phyloP scores from a whole-genome alignment of 1,284 basidiomycete genomes.

The Chalciporus sp. region DNA sequence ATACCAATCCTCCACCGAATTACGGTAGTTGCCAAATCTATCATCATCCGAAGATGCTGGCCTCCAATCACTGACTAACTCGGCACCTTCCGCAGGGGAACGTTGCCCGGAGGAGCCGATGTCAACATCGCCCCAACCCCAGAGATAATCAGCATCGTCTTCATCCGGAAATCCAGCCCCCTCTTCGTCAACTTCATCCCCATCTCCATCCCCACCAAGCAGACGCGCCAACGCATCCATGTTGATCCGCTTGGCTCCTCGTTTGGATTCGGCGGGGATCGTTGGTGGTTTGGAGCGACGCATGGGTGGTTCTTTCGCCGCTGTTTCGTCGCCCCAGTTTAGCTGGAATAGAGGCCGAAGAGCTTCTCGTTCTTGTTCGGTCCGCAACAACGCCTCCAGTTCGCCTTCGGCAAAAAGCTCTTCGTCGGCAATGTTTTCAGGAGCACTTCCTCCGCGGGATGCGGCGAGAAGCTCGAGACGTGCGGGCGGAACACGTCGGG shows the following conservation, averaged over 20 bases:
- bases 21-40: slow-evolving; percentile 15
- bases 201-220: slow-evolving; percentile 22
- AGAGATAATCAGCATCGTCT: slow-evolving; percentile 7
- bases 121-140: slow-evolving; percentile 3
- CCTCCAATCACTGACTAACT: slow-evolving; percentile 42
- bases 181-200: slow-evolving; percentile 9
- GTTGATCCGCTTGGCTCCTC: slow-evolving; percentile 35
- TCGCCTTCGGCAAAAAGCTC: slow-evolving; percentile 48
- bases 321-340: slow-evolving; percentile 34
- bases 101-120: not conserved
- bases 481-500: slow-evolving; percentile 42
- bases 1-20: slow-evolving; percentile 26
- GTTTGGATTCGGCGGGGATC: slow-evolving; percentile 23
- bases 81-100: slow-evolving; percentile 22
- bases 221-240: slow-evolving; percentile 41
- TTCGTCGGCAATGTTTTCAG: slow-evolving; percentile 40
- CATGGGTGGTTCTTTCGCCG: not conserved
- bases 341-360: slow-evolving; percentile 36
- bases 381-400: slow-evolving; percentile 43
- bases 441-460: slow-evolving; percentile 49
- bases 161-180: slow-evolving; percentile 14
- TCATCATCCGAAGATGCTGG: slow-evolving; percentile 35
- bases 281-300: not conserved
- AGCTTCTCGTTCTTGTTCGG: slow-evolving; percentile 36
- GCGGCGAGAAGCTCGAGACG: slow-evolving; percentile 62